Percentiles rank a stretch among this genome's conserved stretches.
Evolutionary conservation across 495 filamentous ascomycete species (phyloP).

Genomic region (Hypoxylon subgilvum): DNA sequence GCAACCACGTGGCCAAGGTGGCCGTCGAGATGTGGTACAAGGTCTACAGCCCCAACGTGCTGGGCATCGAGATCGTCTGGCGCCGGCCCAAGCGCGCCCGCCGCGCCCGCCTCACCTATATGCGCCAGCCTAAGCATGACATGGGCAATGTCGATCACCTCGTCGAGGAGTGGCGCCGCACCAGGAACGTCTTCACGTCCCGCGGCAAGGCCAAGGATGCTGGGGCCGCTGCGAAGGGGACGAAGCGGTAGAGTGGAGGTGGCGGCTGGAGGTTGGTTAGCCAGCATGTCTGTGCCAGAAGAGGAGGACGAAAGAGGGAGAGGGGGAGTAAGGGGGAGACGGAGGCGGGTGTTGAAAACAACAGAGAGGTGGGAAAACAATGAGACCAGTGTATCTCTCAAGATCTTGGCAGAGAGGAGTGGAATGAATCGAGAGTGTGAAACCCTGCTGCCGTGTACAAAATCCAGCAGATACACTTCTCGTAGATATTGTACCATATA

Average conservation of each 20-base stretch:
- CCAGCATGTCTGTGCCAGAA: not conserved
- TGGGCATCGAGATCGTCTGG: constrained; percentile 93
- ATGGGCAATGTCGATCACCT: constrained; percentile 53
- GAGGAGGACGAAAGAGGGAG: not conserved
- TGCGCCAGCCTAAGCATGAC: constrained; percentile 72
- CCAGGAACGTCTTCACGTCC: constrained; percentile 37
- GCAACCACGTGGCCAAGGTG: constrained; percentile 79
- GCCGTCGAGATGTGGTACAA: constrained; percentile 99
- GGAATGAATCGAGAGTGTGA: not conserved
- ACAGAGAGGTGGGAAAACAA: not conserved
- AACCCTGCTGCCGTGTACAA: not conserved
- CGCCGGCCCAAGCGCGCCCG: constrained; percentile 80
- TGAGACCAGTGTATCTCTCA: not conserved
- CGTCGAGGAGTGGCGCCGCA: constrained; percentile 50
- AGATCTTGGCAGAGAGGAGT: not conserved
- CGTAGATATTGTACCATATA: not conserved
- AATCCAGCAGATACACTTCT: not conserved
- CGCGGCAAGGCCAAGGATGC: constrained; percentile 19
- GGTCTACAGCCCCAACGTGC: constrained; percentile 84
- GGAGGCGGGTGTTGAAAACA: not conserved
- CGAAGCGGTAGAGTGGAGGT: constrained; percentile 33
- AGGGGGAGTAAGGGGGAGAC: not conserved
- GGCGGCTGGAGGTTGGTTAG: not conserved
- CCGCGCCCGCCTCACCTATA: constrained; percentile 87
- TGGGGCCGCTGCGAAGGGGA: not conserved